A percentile compares a stretch with the other conserved stretches of the same genome.
phyloP scores from a whole-genome alignment of 805 yeast genomes.

The Saturnispora serradocipensis region DNA sequence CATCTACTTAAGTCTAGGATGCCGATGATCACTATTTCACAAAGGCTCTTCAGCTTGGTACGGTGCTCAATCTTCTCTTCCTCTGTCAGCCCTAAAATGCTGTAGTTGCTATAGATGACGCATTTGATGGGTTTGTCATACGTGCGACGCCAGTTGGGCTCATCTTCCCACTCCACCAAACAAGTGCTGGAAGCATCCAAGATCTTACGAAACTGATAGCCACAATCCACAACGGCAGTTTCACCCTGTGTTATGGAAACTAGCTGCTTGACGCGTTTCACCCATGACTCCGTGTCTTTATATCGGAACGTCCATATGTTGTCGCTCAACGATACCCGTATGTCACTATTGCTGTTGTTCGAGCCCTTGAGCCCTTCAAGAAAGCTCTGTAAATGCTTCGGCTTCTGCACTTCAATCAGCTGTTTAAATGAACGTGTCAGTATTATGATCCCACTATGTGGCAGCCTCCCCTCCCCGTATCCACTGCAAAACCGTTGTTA shows the following conservation, averaged over 20 bases:
- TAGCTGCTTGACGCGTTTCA: neutral
- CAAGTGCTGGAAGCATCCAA: neutral
- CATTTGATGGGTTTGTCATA: neutral
- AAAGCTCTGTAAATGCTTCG: neutral
- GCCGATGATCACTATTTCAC: neutral
- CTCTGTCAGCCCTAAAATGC: neutral
- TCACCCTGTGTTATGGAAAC: neutral
- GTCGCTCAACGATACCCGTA: neutral
- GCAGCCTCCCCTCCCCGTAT: neutral
- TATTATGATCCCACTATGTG: neutral
- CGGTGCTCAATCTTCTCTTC: neutral
- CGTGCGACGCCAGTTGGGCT: neutral
- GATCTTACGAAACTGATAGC: slow-evolving; percentile 7
- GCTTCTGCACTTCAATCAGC: neutral
- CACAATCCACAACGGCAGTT: slow-evolving; percentile 10
- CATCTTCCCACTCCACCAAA: slow-evolving; percentile 9
- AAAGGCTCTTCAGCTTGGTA: neutral
- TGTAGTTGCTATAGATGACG: slow-evolving; percentile 3
- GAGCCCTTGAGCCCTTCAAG: neutral
- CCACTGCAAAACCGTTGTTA: neutral
- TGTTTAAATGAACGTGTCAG: neutral
- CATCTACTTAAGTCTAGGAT: neutral
- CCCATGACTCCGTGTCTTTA: neutral
- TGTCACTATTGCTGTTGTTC: neutral
- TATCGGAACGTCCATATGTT: slow-evolving; percentile 2